Base-by-base conservation (phyloP, 129 eudicot genomes). In the Arctium minus region DNA sequence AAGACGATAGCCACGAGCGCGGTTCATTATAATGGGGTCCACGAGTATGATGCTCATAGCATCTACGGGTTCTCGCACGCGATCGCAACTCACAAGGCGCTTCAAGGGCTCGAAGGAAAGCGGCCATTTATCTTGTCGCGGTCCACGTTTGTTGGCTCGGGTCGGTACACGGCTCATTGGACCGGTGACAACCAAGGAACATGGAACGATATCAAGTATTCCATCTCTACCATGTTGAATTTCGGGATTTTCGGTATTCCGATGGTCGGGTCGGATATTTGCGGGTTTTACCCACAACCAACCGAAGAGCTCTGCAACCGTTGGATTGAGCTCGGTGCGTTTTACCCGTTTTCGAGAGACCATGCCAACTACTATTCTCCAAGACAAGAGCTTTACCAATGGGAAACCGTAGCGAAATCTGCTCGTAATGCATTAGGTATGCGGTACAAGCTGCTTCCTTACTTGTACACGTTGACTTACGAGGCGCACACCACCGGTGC, bases 111-210 rank as follows among this genome's bases (percentile, higher is more conserved):
- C 6, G 79, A 90, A 67, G 99, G 99, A 6, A 93, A 93, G 77
- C 95, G 99, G 1, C 99, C 99, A 0, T 96, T 96, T 83, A 93
- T 96, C 3, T 73, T 96, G 70, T 79, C 98, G 0, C 93, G 99
- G 37, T 91, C 99, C 50, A 96, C 99, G 0, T 96, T 80, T 82
- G 98, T 96, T 62, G 98, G 99, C 13, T 93, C 99, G 3, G 98
- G 99, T 9, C 93, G 83, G n/a, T 93, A 96, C 80, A 92, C 92
- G 31, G 99, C 99, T 2, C 99, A 96, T 73, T 96, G 99, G 99
- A 96, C 99, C 7, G 99, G 99, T 83, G 99, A 96, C 73, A 96
- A 96, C 73, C 88, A 93, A 79, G 99, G 97, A 1, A 96, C 98
- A 0, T 96, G 97, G 97, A 85, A 93, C 29, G 92, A 96, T 85